phyloP scores from a whole-genome alignment of 1,284 basidiomycete species.

The Coriolopsis trogii region DNA sequence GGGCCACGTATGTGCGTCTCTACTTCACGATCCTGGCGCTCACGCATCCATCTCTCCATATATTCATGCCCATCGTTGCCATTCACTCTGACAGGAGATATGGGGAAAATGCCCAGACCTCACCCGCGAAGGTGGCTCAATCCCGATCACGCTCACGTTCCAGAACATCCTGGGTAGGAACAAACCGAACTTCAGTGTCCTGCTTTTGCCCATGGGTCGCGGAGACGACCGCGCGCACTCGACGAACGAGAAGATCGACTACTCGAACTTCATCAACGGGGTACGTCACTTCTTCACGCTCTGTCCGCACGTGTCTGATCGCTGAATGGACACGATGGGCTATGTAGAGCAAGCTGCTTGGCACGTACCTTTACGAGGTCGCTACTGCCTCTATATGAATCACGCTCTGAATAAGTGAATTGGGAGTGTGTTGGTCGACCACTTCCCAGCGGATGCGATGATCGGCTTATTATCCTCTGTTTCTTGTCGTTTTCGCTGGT shows the following conservation, averaged over 20 bases:
- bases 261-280: constrained; percentile 91
- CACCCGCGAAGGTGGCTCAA: constrained; percentile 85
- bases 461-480: too few species aligned
- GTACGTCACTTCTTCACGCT: constrained; percentile 44
- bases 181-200: constrained; percentile 80
- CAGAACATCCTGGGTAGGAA: constrained; percentile 86
- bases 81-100: constrained; percentile 20
- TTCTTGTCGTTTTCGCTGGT: too few species aligned
- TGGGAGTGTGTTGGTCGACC: too few species aligned
- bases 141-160: constrained; percentile 96
- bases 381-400: constrained; percentile 39
- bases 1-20: constrained; percentile 67
- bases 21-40: neutral
- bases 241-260: constrained; percentile 96
- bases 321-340: neutral
- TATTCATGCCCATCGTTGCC: too few species aligned
- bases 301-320: neutral
- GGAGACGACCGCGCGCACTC: constrained; percentile 95
- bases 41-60: neutral
- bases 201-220: constrained; percentile 91
- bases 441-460: too few species aligned
- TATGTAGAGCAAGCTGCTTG: constrained; percentile 72
- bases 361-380: constrained; percentile 84
- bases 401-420: too few species aligned
- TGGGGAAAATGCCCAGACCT: constrained; percentile 26